Evolutionary conservation across 108 stramenopile genomes (phyloP), one percentile per base, ranked within the genome.

Genomic region (Stephanodiscus triporus): DNA sequence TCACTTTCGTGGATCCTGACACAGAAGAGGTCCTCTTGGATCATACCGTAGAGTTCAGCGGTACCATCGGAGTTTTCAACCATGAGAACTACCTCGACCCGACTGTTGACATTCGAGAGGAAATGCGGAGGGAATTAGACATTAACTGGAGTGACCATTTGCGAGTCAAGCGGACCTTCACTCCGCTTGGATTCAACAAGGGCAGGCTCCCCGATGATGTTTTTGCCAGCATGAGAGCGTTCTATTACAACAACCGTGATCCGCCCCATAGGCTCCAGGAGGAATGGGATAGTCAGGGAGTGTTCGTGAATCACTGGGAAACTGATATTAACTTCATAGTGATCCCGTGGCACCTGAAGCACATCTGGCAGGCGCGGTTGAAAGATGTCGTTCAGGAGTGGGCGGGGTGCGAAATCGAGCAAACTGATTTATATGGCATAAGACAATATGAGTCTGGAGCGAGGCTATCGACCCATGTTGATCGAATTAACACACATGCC

Each of bases 241-340:
- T 88, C 69, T 94, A 91, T 56, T 89, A 93, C 77, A 92, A 92
- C 62, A 96, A 96, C 74, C 75, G 78, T 9, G 22, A 89, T 19
- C 72, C 66, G 50, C 80, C 80, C 17, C 64, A 86, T 68, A 72
- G 72, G n/a, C 70, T 81, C 5, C 55, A 66, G 34, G 95, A 96
- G 76, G 93, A 94, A 72, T 93, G 92, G 95, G 83, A 77, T 19
- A 70, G 65, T 37, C 86, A 86, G 61, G 91, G 92, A 14, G 76
- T 93, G 4, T 92, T 88, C 79, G 92, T 96, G n/a, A 96, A 96
- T 67, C 91, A 85, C 87, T 96, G 95, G 95, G 91, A 91, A 56
- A 84, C 85, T 0, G 88, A 89, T 70, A 83, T 86, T 19, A 75
- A 78, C 56, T 87, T 96, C 55, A 66, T 94, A 42, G 72, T 82